Percentiles rank a stretch among this genome's conserved stretches.
Conservation (phyloP, 2,329 filamentous ascomycete species). For the Zymoseptoria ardabiliae region DNA sequence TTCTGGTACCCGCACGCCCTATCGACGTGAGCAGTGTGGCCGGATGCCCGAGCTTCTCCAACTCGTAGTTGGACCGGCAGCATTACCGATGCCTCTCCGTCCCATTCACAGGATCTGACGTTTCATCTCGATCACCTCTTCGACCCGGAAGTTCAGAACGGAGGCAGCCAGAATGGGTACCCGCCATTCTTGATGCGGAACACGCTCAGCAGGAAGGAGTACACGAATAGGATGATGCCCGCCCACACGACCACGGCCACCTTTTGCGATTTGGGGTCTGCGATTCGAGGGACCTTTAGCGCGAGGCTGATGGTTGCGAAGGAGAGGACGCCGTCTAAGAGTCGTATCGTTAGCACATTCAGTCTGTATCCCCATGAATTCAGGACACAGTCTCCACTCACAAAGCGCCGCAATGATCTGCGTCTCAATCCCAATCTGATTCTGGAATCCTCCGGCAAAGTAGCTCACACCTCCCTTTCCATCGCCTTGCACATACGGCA, state of each 20-base stretch:
- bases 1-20: too few species aligned
- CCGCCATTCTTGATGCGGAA: slow-evolving; percentile 93
- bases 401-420: slow-evolving; percentile 91
- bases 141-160: slow-evolving; percentile 51
- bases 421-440: slow-evolving; percentile 87
- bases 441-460: slow-evolving; percentile 87
- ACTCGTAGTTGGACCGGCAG: not conserved
- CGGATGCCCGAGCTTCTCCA: not conserved
- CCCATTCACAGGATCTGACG: not conserved
- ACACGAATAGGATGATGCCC: slow-evolving; percentile 68
- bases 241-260: slow-evolving; percentile 75
- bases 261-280: slow-evolving; percentile 69
- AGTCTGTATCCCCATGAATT: too few species aligned
- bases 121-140: not conserved
- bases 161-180: slow-evolving; percentile 90
- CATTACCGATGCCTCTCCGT: not conserved
- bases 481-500: slow-evolving; percentile 83
- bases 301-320: slow-evolving; percentile 89
- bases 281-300: slow-evolving; percentile 84
- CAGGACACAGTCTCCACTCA: slow-evolving; percentile 45
- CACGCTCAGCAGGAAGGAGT: slow-evolving; percentile 88
- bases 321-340: slow-evolving; percentile 65
- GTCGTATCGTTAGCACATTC: slow-evolving; percentile 10
- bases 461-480: slow-evolving; percentile 81
- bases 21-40: too few species aligned